Evolutionary conservation across 257 asterid species (phyloP).

Genomic region (Plantago elongata): DNA sequence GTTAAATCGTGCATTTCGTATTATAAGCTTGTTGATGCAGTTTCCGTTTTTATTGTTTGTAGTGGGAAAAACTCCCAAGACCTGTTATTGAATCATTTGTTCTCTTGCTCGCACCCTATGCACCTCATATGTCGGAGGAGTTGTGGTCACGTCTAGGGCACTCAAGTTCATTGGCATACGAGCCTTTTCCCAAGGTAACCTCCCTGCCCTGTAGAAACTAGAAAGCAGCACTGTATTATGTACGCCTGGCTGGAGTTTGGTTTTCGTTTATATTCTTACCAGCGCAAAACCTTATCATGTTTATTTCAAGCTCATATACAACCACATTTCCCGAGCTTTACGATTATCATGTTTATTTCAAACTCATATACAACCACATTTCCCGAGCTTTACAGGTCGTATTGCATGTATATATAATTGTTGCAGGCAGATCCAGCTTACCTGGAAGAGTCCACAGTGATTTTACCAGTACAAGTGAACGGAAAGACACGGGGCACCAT

Average conservation of each 20-base stretch:
- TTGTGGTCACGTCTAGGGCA: slow-evolving; percentile 90
- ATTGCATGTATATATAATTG: slow-evolving; percentile 7
- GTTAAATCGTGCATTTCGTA: background rate
- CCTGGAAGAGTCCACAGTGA: slow-evolving; percentile 59
- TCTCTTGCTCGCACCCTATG: slow-evolving; percentile 85
- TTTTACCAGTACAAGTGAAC: slow-evolving; percentile 82
- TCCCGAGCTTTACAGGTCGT: background rate
- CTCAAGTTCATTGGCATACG: slow-evolving; percentile 62
- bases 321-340: too few species aligned
- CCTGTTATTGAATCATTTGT: slow-evolving; percentile 61
- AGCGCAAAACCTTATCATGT: background rate
- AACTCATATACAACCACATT: background rate
- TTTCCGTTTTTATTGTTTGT: slow-evolving; percentile 23
- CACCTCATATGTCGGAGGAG: slow-evolving; percentile 99
- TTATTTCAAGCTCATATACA: background rate
- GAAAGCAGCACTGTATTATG: too few species aligned
- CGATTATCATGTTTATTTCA: slow-evolving; percentile 10
- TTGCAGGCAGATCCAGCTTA: slow-evolving; percentile 73
- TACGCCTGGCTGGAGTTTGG: background rate
- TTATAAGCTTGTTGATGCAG: background rate
- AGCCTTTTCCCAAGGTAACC: slow-evolving; percentile 77
- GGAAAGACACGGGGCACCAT: slow-evolving; percentile 96
- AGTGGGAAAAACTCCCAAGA: slow-evolving; percentile 95
- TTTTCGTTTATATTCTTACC: background rate
- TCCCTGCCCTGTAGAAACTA: too few species aligned